These are phyloP conservation scores for sunflower (Helianthus annuus) DNA, from an alignment of 129 eudicot species.

Conservation along the genomic window HanXRQr2.0-SUNRISE NC_035446.2:165596435-165596934, in stretches of 20 bases:
- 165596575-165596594: conserved; percentile 42
- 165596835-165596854: conserved; percentile 35
- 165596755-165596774: neutral
- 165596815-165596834: conserved; percentile 37
- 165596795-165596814: conserved; percentile 27
- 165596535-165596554: conserved; percentile 38
- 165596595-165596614: conserved; percentile 29
- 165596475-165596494: conserved; percentile 18
- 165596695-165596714: conserved; percentile 6
- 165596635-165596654: conserved; percentile 10
- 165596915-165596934: conserved; percentile 36
- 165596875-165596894: neutral
- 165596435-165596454: conserved; percentile 33
- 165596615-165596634: conserved; percentile 38
- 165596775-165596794: conserved; percentile 1
- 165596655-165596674: neutral
- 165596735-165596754: too few species aligned
- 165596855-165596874: conserved; percentile 8
- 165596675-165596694: conserved; percentile 2
- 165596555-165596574: conserved; percentile 47
- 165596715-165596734: neutral
- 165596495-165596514: conserved; percentile 58
- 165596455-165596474: conserved; percentile 23
- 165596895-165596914: conserved; percentile 26
- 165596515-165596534: conserved; percentile 41